Evolutionary conservation across 2,329 filamentous ascomycete species (phyloP), one percentile per base, ranked within the genome.

Genomic region (Cercospora sesami): DNA sequence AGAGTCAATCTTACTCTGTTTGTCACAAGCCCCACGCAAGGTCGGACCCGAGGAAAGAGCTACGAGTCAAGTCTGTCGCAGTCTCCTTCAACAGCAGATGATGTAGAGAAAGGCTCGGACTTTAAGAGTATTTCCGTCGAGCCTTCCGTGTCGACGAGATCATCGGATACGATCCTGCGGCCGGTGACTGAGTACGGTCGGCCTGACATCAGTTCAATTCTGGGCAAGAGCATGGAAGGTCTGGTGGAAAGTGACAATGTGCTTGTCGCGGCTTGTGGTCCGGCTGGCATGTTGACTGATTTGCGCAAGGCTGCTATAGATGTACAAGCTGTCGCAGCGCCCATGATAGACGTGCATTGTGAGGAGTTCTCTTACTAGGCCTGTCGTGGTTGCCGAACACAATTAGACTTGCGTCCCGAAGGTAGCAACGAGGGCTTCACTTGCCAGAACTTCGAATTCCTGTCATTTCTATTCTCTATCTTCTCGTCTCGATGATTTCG

Each of bases 1-100:
- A 21, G 74, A 80, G 76, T 87, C 5, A 81, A 85, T 30, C 73
- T 87, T 7, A 83, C 79, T 36, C 77, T 87, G 16, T 86, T 86
- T 69, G 77, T 86, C 42, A 87, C 86, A 3, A 63, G 26, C 10
- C 42, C 60, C 4, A 18, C n/a, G 7, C 60, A 16, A 28, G 23
- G 3, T 21, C 39, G 36, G 23, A 16, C 10, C 8, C 21, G 60
- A 7, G 62, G 57, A 12, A 63, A 63, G 53, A 39, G 51, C n/a
- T 58, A 30, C n/a, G 55, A 36, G 10, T 59, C 55, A 12, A 59
- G 55, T 14, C n/a, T 59, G 9, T 31, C 28, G 5, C 39, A 30
- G 26, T 16, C 45, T 16, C 39, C 45, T 36, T 28, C 60, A 5
- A 53, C 39, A 21, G 28, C 30, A 16, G 42, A 21, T 31, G 61